A percentile compares a stretch with the other conserved stretches of the same genome.
Conservation (phyloP, 257 asterid species). For the Verbena officinalis region DNA sequence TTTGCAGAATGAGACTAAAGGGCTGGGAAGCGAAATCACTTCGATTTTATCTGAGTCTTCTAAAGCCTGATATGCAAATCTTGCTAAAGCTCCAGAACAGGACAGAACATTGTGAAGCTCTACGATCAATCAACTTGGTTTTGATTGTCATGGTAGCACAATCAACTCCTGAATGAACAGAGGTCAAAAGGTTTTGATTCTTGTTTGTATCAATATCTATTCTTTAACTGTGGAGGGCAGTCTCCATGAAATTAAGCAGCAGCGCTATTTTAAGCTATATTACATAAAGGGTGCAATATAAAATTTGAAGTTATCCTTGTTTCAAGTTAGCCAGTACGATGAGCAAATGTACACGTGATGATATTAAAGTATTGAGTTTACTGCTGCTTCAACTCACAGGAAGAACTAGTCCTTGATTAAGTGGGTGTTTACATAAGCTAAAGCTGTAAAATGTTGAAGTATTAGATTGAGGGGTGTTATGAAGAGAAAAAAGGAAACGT, state of each 20-base stretch:
- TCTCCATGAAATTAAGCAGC: neutral
- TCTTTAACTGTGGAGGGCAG: neutral
- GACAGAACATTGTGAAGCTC: neutral
- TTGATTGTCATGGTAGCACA: neutral
- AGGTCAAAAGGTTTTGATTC: neutral
- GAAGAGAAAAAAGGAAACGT: too few species aligned
- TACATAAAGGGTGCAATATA: neutral
- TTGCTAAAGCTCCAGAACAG: neutral
- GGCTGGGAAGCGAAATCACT: constrained; percentile 6
- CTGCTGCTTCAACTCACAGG: too few species aligned
- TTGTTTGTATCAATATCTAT: neutral
- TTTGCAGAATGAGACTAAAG: neutral
- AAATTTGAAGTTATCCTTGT: neutral
- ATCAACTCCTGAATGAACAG: neutral
- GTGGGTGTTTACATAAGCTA: too few species aligned
- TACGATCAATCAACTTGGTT: neutral
- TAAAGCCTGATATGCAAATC: neutral
- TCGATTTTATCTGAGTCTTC: constrained; percentile 1
- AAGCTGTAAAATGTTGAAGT: too few species aligned
- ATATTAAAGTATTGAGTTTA: too few species aligned
- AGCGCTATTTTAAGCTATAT: neutral
- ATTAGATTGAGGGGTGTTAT: too few species aligned
- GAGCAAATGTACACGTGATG: too few species aligned
- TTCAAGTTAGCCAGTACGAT: neutral
- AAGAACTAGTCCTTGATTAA: too few species aligned